phyloP scores from a whole-genome alignment of 352 stramenopile genomes.

The Phytophthora ohioensis region DNA sequence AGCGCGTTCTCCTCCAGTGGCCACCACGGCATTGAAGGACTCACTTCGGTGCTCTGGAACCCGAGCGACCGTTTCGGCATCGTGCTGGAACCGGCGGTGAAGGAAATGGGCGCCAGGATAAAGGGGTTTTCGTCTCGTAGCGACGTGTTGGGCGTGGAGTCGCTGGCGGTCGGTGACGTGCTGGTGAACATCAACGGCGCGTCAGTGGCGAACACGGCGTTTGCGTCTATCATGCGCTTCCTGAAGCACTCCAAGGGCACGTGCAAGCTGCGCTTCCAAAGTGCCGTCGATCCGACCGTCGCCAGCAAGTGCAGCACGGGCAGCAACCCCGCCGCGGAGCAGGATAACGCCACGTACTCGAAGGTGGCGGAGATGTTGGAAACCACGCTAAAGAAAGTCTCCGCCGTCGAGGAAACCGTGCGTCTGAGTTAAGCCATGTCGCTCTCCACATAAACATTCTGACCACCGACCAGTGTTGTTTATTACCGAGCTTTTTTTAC shows the following conservation, averaged over 20 bases:
- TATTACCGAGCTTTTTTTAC: too few species aligned
- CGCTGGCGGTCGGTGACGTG: slow-evolving; percentile 64
- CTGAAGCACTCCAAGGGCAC: slow-evolving; percentile 82
- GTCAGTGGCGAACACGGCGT: slow-evolving; percentile 58
- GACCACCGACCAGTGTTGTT: too few species aligned
- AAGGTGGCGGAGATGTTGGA: slow-evolving; percentile 80
- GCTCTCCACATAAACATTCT: slow-evolving; percentile 52
- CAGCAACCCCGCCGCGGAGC: slow-evolving; percentile 48
- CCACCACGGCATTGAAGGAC: slow-evolving; percentile 20
- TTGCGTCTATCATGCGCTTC: slow-evolving; percentile 77
- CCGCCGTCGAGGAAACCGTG: slow-evolving; percentile 77
- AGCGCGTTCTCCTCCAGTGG: slow-evolving; percentile 56
- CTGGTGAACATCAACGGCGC: slow-evolving; percentile 84
- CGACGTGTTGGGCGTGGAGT: slow-evolving; percentile 75
- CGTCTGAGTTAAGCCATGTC: slow-evolving; percentile 81
- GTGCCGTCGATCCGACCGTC: slow-evolving; percentile 5
- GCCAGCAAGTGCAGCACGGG: slow-evolving; percentile 38
- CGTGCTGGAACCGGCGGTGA: slow-evolving; percentile 54
- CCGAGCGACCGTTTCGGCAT: slow-evolving; percentile 80
- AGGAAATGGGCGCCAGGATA: slow-evolving; percentile 68
- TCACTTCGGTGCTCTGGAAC: slow-evolving; percentile 79
- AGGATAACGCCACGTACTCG: slow-evolving; percentile 58
- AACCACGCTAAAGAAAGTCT: slow-evolving; percentile 79
- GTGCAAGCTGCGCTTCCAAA: slow-evolving; percentile 79
- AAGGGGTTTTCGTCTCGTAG: slow-evolving; percentile 72